Evolutionary conservation across 2,329 filamentous ascomycete species (phyloP).

Genomic region (Pseudogymnoascus sp.): DNA sequence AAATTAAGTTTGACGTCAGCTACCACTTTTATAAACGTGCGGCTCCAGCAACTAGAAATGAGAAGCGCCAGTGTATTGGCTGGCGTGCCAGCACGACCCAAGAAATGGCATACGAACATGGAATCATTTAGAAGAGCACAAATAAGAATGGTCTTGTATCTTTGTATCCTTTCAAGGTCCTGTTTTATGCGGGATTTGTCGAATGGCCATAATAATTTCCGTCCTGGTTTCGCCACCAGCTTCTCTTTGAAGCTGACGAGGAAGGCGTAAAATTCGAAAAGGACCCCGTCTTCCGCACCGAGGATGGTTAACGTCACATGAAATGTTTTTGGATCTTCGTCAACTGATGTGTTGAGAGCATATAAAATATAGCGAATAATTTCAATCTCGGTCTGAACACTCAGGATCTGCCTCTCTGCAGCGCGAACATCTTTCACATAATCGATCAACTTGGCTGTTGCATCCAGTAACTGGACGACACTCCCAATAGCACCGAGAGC

Average conservation of each 20-base stretch:
- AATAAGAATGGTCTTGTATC: not conserved
- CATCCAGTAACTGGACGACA: not conserved
- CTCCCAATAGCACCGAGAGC: not conserved
- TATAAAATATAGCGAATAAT: not conserved
- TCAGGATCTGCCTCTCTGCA: not conserved
- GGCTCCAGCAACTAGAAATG: not conserved
- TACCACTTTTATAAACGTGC: not conserved
- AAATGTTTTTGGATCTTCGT: not conserved
- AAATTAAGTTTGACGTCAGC: not conserved
- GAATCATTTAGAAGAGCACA: conserved; percentile 2
- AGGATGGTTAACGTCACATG: not conserved
- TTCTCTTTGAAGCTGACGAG: not conserved
- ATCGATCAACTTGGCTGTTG: not conserved
- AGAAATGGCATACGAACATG: not conserved
- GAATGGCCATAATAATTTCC: not conserved
- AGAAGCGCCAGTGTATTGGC: not conserved
- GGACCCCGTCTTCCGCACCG: not conserved
- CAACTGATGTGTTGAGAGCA: not conserved
- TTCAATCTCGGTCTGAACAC: not conserved
- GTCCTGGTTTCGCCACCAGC: not conserved
- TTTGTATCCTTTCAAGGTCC: not conserved
- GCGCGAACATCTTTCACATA: not conserved
- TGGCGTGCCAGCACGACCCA: not conserved
- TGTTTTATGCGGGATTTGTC: not conserved
- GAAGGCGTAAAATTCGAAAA: not conserved